Evolutionary conservation across 495 filamentous ascomycete genomes (phyloP), one percentile per base, ranked within the genome.

Genomic region (Aspergillus cristatus): DNA sequence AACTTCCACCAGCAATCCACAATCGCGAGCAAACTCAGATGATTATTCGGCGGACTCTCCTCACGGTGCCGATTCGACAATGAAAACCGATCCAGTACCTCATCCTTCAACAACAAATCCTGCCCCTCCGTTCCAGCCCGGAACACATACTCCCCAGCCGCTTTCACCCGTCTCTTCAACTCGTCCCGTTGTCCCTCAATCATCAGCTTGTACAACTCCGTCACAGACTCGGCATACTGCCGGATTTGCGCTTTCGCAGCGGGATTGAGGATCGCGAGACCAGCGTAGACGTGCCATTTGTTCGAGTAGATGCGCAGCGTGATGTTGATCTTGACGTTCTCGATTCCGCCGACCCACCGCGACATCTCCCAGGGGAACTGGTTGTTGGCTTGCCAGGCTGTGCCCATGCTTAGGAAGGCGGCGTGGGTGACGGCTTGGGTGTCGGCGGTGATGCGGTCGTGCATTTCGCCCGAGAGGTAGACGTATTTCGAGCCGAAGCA

Each of bases 231-330:
- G 14, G 91, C 90, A 58, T 97, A 98, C 65, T 96, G 88, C 37
- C 79, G 70, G 52, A 98, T 97, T 58, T 98, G 91, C 58, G 79
- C 68, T 55, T 86, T 85, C 2, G 91, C 91, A 15, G 82, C 77
- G 3, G 89, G 88, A 57, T 98, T 98, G 28, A 98, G 72, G 58
- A 98, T 98, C 5, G 93, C 91, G 6, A 98, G 79, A 3, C 91
- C 91, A 22, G 91, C 91, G 58, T 98, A 98, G 38, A 98, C 91
- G 61, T 98, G 91, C 91, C 91, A 98, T 60, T 96, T 97, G 58
- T 94, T 93, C 41, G 83, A 80, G 65, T 96, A 98, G 59, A 98
- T 98, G 48, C 91, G 86, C 43, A 98, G 63, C 28, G 86, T 97
- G 43, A 96, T 77, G 60, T 98, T 98, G 62, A 96, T 96, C 67